Evolutionary conservation across 2,329 filamentous ascomycete genomes (phyloP).

Genomic region (Ophiocordyceps camponoti-leonardi): DNA sequence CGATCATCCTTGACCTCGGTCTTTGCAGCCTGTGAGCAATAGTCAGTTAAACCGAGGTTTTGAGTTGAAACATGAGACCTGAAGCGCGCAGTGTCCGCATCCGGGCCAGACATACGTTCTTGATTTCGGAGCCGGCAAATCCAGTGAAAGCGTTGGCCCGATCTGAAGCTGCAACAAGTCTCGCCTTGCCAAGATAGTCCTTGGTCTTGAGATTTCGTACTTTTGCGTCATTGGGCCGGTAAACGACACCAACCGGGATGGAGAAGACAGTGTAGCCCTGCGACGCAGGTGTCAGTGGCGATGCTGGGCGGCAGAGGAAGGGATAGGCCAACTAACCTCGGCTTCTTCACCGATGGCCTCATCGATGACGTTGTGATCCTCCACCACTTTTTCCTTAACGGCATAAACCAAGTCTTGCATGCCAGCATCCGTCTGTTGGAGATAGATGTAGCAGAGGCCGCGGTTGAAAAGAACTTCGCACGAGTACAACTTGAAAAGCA

Average conservation of each 20-base stretch:
- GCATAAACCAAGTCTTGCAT: constrained; percentile 84
- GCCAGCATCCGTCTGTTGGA: constrained; percentile 78
- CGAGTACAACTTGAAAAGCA: constrained; percentile 92
- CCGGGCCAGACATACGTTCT: constrained; percentile 34
- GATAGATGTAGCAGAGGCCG: constrained; percentile 91
- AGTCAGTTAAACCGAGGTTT: constrained; percentile 4
- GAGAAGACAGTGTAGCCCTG: constrained; percentile 97
- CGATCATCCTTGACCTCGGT: constrained; percentile 56
- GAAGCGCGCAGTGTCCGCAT: not conserved
- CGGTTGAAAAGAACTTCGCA: constrained; percentile 97
- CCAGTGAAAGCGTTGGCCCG: constrained; percentile 66
- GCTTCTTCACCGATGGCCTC: constrained; percentile 89
- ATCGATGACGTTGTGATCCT: constrained; percentile 95
- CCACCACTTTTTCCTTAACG: constrained; percentile 87
- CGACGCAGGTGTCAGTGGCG: not conserved
- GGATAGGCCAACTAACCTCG: constrained; percentile 40
- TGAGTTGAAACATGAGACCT: not conserved
- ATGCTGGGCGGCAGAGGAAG: not conserved
- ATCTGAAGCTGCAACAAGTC: constrained; percentile 77
- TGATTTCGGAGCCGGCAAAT: constrained; percentile 63
- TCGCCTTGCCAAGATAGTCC: constrained; percentile 93
- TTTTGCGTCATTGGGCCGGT: constrained; percentile 91
- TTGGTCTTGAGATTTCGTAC: constrained; percentile 97
- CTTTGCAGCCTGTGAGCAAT: constrained; percentile 26
- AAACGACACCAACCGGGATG: constrained; percentile 88